Evolutionary conservation across 2,329 filamentous ascomycete species (phyloP), one percentile per base, ranked within the genome.

Genomic region (Xylaria sp.): DNA sequence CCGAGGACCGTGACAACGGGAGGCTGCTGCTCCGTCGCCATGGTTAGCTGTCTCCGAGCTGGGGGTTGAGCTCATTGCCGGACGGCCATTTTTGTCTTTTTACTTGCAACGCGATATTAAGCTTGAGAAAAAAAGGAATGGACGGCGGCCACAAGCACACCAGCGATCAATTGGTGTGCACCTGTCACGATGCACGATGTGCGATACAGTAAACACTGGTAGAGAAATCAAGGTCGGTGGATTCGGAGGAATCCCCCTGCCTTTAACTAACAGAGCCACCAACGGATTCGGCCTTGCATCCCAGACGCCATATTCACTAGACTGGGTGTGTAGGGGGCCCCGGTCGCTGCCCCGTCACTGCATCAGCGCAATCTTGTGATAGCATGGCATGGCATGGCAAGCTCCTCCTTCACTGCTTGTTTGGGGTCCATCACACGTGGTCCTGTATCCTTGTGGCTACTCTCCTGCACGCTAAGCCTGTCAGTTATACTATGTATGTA

Each of bases 91-190:
- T 9, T 35, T 10, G 32, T 35, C 32, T 35, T 18, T 35, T 50
- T 48, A 10, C n/a, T 23, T 29, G 13, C 50, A 25, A 21, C 18
- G 42, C 48, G 21, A 47, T 47, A 47, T 37, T 21, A 27, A 47
- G 47, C 48, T 47, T 40, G 62, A 61, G 48, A 50, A 62, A 74
- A 74, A 73, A 13, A 44, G 40, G 72, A 77, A 63, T 48, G 71
- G 70, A 77, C 71, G 71, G 75, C 72, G 63, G 72, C 72, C 65
- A 68, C 32, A 54, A 58, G 69, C 69, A 60, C 65, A 62, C 71
- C 69, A 58, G 55, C 27, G 16, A 59, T 54, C 2, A 55, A 63
- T 40, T 37, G 21, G 23, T 32, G 35, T n/a, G 25, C 55, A 12
- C 23, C 23, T 63, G 37, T 62, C 50, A 58, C 58, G 48, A 64